These are phyloP conservation scores for Coemansia sp. DNA, from an alignment of 192 early-diverging fungal genomes.

Conservation along the genomic window DNA sequence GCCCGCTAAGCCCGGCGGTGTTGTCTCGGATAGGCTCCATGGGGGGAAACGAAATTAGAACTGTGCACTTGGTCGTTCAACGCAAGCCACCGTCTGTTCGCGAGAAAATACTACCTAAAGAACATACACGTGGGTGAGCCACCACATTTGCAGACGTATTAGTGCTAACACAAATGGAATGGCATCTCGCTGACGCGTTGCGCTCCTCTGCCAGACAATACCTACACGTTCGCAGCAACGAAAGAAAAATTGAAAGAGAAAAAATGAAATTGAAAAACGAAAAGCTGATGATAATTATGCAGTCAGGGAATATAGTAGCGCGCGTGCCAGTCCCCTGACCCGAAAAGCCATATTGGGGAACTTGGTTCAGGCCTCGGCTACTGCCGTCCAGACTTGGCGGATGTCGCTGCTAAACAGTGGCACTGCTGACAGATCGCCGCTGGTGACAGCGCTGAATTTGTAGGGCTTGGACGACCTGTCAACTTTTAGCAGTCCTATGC, in stretches of 20 bases:
- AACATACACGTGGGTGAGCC: not conserved
- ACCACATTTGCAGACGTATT: no score
- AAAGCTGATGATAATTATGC: not conserved
- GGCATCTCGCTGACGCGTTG: not conserved
- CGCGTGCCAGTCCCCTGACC: not conserved
- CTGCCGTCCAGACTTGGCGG: not conserved
- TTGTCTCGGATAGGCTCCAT: slow-evolving; percentile 26
- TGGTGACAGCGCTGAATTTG: not conserved
- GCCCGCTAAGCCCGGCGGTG: slow-evolving; percentile 16
- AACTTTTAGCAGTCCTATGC: slow-evolving; percentile 14
- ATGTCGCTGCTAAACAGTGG: slow-evolving; percentile 26
- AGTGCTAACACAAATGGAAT: not conserved
- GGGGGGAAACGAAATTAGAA: not conserved
- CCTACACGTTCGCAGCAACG: not conserved
- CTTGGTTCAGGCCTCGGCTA: not conserved
- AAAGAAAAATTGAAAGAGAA: not conserved
- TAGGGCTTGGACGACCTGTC: slow-evolving; percentile 11
- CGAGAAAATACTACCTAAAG: not conserved
- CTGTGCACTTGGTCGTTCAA: not conserved
- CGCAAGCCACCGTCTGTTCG: not conserved
- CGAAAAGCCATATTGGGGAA: no score
- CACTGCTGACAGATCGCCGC: not conserved
- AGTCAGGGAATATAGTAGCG: not conserved
- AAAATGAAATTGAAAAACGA: not conserved
- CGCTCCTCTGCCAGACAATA: not conserved